Evolutionary conservation across 1,284 basidiomycete species (phyloP), one percentile per base, ranked within the genome.

Genomic region (Puccinia coronata): DNA sequence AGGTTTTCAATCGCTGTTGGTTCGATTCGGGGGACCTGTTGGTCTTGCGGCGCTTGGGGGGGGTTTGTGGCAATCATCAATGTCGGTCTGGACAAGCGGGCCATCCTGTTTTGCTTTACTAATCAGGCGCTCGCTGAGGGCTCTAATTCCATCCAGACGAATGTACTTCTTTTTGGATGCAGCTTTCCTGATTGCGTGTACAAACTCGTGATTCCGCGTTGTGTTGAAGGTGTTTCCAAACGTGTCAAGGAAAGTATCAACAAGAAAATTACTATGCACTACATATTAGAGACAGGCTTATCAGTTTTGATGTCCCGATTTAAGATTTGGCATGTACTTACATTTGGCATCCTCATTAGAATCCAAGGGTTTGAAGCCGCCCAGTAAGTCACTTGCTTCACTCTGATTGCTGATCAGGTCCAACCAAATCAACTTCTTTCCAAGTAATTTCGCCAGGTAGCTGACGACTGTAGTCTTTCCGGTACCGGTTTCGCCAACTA

Each of bases 361-460:
- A 86, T 98, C 95, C 1, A 99, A 89, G 16, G 97, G 97, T 85
- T 96, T 96, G 87, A 97, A 96, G 0, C 96, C 96, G 39, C 97
- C 97, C 2, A 99, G 88, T 23, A 99, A 88, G 86, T 99, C 97
- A 3, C 93, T 92, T 2, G 94, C 93, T 86, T 99, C 97, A 0
- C 96, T 98, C 87, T 99, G 97, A 84, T 97, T 96, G 1, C 95
- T n/a, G n/a, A n/a, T 97, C 84, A 99, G 87, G 85, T 99, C 99
- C 83, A 99, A 90, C 0, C 94, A 94, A 59, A 94, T 90, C 59
- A 99, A 89, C 0, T 92, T 91, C 51, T 91, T 90, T 23, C 90
- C 90, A n/a, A n/a, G n/a, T n/a, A n/a, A n/a, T n/a, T n/a, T n/a
- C n/a, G n/a, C n/a, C n/a, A 41, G 89, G 84, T 97, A 91, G 31